Evolutionary conservation across 352 stramenopile genomes (phyloP).

Genomic region (Phytophthora ramorum): DNA sequence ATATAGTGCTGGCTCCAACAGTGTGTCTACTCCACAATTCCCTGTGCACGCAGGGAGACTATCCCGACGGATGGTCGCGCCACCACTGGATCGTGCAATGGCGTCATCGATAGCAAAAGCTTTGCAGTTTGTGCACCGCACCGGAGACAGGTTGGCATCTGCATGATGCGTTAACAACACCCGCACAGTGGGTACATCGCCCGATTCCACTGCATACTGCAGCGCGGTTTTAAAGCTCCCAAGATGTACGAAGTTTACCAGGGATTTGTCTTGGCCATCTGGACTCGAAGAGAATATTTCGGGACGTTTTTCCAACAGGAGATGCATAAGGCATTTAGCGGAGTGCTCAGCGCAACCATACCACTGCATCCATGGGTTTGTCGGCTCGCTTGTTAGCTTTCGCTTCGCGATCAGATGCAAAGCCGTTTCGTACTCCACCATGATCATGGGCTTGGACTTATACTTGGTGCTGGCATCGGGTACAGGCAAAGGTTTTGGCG

Average conservation of each 20-base stretch:
- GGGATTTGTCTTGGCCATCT: slow-evolving; percentile 25
- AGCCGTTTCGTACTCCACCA: slow-evolving; percentile 53
- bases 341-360: slow-evolving; percentile 37
- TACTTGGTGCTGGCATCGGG: neutral
- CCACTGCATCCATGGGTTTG: slow-evolving; percentile 45
- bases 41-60: slow-evolving; percentile 30
- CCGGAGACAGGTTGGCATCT: slow-evolving; percentile 60
- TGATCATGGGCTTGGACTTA: slow-evolving; percentile 27
- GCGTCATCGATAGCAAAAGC: slow-evolving; percentile 18
- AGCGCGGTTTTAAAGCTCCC: slow-evolving; percentile 64
- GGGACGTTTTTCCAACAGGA: slow-evolving; percentile 51
- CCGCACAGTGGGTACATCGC: slow-evolving; percentile 46
- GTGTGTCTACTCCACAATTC: slow-evolving; percentile 41
- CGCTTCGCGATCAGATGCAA: slow-evolving; percentile 61
- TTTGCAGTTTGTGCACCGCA: slow-evolving; percentile 55
- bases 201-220: slow-evolving; percentile 58
- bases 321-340: slow-evolving; percentile 48
- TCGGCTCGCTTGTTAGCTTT: slow-evolving; percentile 43
- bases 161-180: slow-evolving; percentile 47
- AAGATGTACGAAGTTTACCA: slow-evolving; percentile 58
- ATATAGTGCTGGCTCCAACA: slow-evolving; percentile 56
- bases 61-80: slow-evolving; percentile 7
- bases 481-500: neutral
- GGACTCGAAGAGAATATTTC: slow-evolving; percentile 31
- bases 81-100: slow-evolving; percentile 20